Percentiles rank a stretch among this genome's conserved stretches.
Conservation (phyloP, 352 stramenopile species). For the Globisporangium spiculum region DNA sequence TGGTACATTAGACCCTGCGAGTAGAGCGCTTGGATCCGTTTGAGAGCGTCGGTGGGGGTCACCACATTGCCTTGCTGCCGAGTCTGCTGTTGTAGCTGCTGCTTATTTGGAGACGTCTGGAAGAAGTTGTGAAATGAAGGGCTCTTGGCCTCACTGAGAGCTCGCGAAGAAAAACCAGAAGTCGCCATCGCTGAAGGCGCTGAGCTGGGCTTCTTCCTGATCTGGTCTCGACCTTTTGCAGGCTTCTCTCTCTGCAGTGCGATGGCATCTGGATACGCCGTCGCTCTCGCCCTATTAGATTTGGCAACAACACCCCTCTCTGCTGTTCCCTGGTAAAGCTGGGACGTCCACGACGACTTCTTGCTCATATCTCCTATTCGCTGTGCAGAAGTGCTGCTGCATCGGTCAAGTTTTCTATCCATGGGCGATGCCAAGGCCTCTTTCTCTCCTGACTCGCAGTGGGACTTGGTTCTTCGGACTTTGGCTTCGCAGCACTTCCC, state of each 20-base stretch:
- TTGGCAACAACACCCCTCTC: not conserved
- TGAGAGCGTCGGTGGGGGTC: constrained; percentile 20
- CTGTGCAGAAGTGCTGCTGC: not conserved
- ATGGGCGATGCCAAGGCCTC: not conserved
- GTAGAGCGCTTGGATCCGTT: constrained; percentile 49
- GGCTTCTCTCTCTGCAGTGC: not conserved
- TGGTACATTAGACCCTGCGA: constrained; percentile 58
- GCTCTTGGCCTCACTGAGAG: not conserved
- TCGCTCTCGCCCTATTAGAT: not conserved
- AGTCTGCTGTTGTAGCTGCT: not conserved
- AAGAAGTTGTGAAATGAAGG: not conserved
- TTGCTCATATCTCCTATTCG: not conserved
- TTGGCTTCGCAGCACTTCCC: not conserved
- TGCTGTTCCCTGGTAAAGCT: not conserved
- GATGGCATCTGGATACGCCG: not conserved
- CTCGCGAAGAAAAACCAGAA: not conserved
- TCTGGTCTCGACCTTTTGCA: not conserved
- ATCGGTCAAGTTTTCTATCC: not conserved
- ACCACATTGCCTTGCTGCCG: not conserved
- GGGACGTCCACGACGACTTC: not conserved
- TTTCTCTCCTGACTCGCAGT: not conserved
- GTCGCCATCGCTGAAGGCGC: not conserved
- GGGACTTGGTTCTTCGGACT: not conserved
- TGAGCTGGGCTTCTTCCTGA: constrained; percentile 10
- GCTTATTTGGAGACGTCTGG: not conserved